Evolutionary conservation across 257 asterid species (phyloP), one percentile per base, ranked within the genome.

Genomic region (Misopates orontium): DNA sequence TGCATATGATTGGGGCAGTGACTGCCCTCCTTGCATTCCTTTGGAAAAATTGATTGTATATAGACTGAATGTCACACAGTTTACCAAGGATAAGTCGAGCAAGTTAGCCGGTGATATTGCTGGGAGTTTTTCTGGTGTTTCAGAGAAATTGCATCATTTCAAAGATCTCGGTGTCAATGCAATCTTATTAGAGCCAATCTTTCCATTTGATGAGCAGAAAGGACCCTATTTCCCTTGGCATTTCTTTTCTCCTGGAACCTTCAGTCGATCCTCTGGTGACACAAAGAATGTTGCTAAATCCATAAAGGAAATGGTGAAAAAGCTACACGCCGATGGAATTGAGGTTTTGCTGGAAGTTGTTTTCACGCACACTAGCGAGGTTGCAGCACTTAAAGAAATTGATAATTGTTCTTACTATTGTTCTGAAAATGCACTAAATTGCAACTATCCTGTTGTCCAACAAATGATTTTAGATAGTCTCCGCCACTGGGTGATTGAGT

Each of bases 281-380:
- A 62, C 84, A 1, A 49, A 39, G 21, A 68, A 75, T 47, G 75
- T 51, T 68, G 89, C 71, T 68, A 76, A 77, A 47, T 86, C 88
- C 20, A 66, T 93, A 81, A 94, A 94, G 78, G 91, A 90, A 80
- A 94, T 90, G 96, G 93, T 94, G 66, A 94, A 86, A 83, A 80
- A 62, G 51, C 69, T 90, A 56, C 99, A 94, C 64, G 78, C 84
- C 16, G 70, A 60, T 31, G 93, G 95, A 50, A 83, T 94, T 19
- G 96, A 88, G 84, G 85, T 94, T 71, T 80, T 90, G 57, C 76
- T 94, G 24, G 97, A 94, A 83, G 97, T 94, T 72, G 91, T 85
- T 67, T 88, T 83, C 79, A 88, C 95, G n/a, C 95, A 79, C 51
- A 79, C 91, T 24, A 76, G 88, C 28, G 91, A 82, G 70, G 64